Base-by-base conservation (phyloP, 352 stramenopile species). In the Pythium angustatum region DNA sequence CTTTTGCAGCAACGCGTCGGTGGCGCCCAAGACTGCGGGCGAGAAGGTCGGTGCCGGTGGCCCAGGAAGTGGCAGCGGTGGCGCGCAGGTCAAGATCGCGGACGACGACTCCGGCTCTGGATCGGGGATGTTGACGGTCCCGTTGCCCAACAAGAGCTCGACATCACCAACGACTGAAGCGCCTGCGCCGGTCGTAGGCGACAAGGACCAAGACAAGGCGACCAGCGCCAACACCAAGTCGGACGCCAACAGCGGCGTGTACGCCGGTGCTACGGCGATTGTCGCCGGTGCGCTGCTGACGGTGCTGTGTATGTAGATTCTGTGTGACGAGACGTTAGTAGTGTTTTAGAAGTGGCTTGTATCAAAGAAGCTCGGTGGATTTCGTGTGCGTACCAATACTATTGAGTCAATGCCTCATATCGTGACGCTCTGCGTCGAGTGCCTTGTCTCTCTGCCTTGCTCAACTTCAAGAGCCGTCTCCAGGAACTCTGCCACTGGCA, bases 221-320 rank as follows among this genome's bases (percentile, higher is more conserved):
- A 58, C 34, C 22, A 58, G 58, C 22, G 49, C 49, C 47, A 65
- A 65, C 38, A 65, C 58, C 47, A 65, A 65, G 58, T 65, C 58
- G 24, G 58, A 58, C 48, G 58, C 58, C n/a, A 51, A 27, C 36
- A 45, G 34, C 26, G 48, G 30, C 12, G 26, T 21, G 22, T 63
- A 55, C 44, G 58, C 58, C 0, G 27, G 58, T 19, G 58, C 49
- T 26, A 65, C 58, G 7, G 47, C 58, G 34, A 43, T 65, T 36
- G 27, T 65, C 1, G 48, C 58, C 5, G 58, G 34, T 21, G 31
- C 36, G 3, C 22, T 58, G 36, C 27, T 65, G 28, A 28, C 48
- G 3, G 17, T 65, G 45, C 21, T 65, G 33, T 58, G 19, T 30
- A 58, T 65, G 58, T 58, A 33, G 36, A 58, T 7, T 55, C 28